These are phyloP conservation scores for Circinella umbellata DNA, from an alignment of 371 early-diverging fungal species.

Conservation along the genomic window DNA sequence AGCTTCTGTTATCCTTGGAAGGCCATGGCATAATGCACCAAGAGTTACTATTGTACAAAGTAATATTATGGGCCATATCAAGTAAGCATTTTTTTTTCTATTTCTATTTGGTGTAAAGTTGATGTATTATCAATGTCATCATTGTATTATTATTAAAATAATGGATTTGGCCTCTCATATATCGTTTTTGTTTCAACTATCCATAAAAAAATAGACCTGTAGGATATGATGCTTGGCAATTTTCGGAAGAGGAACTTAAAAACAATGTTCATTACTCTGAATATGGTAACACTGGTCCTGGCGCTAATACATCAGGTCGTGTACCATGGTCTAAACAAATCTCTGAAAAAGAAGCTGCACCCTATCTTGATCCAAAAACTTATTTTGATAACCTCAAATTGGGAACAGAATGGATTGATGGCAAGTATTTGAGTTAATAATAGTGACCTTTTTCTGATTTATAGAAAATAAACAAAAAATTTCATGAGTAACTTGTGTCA, in stretches of 20 bases:
- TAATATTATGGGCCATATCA: constrained; percentile 14
- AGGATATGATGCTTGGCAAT: constrained; percentile 20
- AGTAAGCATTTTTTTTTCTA: constrained; percentile 9
- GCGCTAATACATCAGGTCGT: constrained; percentile 16
- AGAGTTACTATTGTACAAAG: constrained; percentile 13
- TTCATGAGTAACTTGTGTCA: not conserved
- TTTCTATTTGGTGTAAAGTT: no score
- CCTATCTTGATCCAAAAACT: constrained; percentile 8
- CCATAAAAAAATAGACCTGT: constrained; percentile 9
- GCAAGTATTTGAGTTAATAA: constrained; percentile 6
- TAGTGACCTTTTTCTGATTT: not conserved
- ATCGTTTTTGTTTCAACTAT: no score
- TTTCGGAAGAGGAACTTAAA: constrained; percentile 15
- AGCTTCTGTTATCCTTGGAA: constrained; percentile 11
- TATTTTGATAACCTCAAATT: constrained; percentile 13
- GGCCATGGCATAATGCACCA: constrained; percentile 21
- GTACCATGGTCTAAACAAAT: constrained; percentile 16
- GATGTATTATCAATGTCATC: no score
- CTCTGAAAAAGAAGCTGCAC: constrained; percentile 13
- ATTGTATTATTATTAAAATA: no score
- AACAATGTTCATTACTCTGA: constrained; percentile 15
- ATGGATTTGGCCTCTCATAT: no score
- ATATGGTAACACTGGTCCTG: constrained; percentile 17
- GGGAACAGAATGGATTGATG: constrained; percentile 17
- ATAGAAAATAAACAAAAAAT: not conserved